Conservation (phyloP, 2,329 filamentous ascomycete genomes). For the Aspergillus piperis region DNA sequence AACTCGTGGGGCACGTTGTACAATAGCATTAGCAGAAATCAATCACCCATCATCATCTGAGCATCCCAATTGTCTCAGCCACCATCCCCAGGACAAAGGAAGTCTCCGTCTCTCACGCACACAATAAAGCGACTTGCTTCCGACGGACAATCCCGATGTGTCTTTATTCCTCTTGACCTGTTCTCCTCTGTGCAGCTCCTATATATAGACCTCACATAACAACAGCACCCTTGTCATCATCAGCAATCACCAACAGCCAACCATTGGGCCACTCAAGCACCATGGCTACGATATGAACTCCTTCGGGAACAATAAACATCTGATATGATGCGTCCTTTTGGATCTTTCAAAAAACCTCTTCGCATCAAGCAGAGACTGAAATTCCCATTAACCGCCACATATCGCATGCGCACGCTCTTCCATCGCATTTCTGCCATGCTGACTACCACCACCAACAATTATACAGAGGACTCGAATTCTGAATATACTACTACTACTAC, state of each 20-base stretch:
- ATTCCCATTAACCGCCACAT: neutral
- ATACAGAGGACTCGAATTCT: no score
- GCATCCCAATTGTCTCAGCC: neutral
- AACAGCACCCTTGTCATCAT: neutral
- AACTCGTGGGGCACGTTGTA: neutral
- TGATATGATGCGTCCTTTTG: no score
- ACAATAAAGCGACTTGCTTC: neutral
- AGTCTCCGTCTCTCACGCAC: neutral
- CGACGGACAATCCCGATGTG: neutral
- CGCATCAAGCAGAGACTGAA: neutral
- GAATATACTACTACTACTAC: no score
- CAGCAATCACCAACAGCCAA: neutral
- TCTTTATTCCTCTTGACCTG: neutral
- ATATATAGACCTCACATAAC: neutral
- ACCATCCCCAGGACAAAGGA: neutral
- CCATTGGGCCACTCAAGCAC: neutral
- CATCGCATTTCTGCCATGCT: neutral
- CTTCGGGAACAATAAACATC: no score
- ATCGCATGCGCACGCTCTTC: neutral
- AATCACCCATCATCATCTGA: neutral
- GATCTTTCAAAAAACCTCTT: no score
- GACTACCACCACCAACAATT: neutral
- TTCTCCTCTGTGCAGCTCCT: neutral
- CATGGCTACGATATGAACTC: no score
- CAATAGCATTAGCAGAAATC: conserved; percentile 1